Base-by-base conservation (phyloP, 306 rosid species). In the Crotalaria pallida region DNA sequence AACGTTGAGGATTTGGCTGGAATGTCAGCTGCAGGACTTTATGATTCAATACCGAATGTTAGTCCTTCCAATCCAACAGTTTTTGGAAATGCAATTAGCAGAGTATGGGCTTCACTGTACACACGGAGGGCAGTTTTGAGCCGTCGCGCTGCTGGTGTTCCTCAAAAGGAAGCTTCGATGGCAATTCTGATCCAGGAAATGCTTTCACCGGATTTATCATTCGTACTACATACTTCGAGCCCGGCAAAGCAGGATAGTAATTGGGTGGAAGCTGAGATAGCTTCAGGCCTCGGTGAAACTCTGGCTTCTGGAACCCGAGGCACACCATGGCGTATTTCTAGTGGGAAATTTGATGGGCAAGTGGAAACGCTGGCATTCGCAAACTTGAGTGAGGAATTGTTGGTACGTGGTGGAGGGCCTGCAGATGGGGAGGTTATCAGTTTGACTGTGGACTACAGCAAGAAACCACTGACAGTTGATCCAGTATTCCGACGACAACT, bases 21-120 rank as follows among this genome's bases (percentile, higher is more conserved):
- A 79, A 89, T 94, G 87, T 94, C 99, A 27, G 99, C 99, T 24
- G 99, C 99, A 36, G 96, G 97, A 79, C 96, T 91, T 47, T 91
- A 94, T 6, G 97, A 91, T 12, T 94, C 99, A 66, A 91, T 89
- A 82, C 99, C 97, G 52, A 94, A 94, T 66, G 96, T 94, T n/a
- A 85, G 97, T 71, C 84, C 85, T 63, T 80, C 91, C 58, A 83
- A 87, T 82, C 88, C 96, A 50, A 57, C 76, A 24, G 88, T 86
- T 36, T 85, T 89, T 65, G 86, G 86, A 67, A 83, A 80, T 64
- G 92, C 96, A 22, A 71, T 91, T 22, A 56, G 91, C 83, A 82
- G 66, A 73, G 97, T 94, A 13, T 94, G 99, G 99, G 97, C 96
- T 33, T 91, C 96, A 9, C 81, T 94, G 41, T 94, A 91, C 79